Evolutionary conservation across 2,329 filamentous ascomycete species (phyloP).

Genomic region (Talaromyces sp.): DNA sequence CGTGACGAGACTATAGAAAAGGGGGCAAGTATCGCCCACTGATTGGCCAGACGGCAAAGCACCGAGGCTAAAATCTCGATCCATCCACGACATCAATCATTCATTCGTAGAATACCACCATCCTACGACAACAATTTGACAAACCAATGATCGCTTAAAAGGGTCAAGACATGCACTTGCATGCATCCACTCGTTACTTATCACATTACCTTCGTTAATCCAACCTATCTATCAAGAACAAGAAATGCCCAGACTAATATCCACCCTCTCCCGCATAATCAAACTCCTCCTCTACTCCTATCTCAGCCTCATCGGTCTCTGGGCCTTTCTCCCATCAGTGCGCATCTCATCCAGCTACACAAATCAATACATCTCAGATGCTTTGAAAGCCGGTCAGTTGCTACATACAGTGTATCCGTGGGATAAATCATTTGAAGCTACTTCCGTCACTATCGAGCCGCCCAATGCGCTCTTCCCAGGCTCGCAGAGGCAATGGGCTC

Average conservation of each 20-base stretch:
- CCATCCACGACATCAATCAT: background rate
- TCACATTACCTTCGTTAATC: background rate
- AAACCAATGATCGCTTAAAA: background rate
- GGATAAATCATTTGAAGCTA: constrained; percentile 3
- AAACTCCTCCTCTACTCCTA: constrained; percentile 13
- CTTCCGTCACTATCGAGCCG: background rate
- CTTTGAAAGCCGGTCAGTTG: background rate
- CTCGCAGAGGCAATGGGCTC: background rate
- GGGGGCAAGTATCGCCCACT: background rate
- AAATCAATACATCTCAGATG: background rate
- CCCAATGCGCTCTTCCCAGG: background rate
- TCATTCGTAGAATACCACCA: too few relatives aligned
- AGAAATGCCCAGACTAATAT: constrained; percentile 16
- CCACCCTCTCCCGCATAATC: constrained; percentile 11
- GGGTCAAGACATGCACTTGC: background rate
- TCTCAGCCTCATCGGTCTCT: constrained; percentile 12
- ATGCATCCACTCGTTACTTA: constrained; percentile 2
- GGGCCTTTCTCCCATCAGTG: constrained; percentile 16
- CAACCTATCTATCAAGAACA: too few relatives aligned
- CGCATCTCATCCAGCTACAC: background rate
- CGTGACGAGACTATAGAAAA: background rate
- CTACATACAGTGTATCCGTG: constrained; percentile 12
- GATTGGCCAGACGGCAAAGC: background rate
- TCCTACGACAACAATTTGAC: background rate
- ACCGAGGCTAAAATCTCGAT: background rate